Base-by-base conservation (phyloP, 1,139 yeast genomes). In the Arxiozyma telluris region DNA sequence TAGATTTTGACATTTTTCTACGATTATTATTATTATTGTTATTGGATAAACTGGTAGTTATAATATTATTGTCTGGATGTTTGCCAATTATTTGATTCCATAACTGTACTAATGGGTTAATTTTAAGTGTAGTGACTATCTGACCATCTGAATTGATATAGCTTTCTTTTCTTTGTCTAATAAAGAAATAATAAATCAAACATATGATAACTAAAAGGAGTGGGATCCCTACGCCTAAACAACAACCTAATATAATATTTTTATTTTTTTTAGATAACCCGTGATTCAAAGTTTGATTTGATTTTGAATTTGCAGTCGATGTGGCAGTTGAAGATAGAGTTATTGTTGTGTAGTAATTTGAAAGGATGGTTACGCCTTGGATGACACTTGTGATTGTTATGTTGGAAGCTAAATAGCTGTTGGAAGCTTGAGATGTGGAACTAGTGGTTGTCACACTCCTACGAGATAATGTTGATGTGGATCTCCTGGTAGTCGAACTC, bases 201-300 rank as follows among this genome's bases (percentile, higher is more conserved):
- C 60, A 49, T 0, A 57, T 20, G 1, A 66, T 23, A 0, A 56
- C 54, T 0, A 64, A 44, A 4, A 72, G 9, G 2, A 72, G n/a
- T 9, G 76, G 76, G 0, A 69, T 59, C 27, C 75, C 75, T 30
- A 73, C 57, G 12, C 76, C 76, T 1, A 73, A 76, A 27, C 73
- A 76, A 49, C 77, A 75, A 43, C 83, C 83, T 49, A 78, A 73
- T 17, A 77, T 74, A 38, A 78, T 71, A 54, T 72, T 71, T 53
- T 73, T 73, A 54, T 74, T 68, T 50, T 76, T 73, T 18, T 64
- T 63, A 1, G 78, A 71, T 6, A 77, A 62, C 0, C 79, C 78
- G 9, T 64, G 51, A 12, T 58, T 49, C 1, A 53, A 27, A 20
- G 51, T 18, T 18, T 43, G 25, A 5, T 50, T 50, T 11, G 41